Base-by-base conservation (phyloP, 345 rosid genomes). In the Gossypium sturtianum region DNA sequence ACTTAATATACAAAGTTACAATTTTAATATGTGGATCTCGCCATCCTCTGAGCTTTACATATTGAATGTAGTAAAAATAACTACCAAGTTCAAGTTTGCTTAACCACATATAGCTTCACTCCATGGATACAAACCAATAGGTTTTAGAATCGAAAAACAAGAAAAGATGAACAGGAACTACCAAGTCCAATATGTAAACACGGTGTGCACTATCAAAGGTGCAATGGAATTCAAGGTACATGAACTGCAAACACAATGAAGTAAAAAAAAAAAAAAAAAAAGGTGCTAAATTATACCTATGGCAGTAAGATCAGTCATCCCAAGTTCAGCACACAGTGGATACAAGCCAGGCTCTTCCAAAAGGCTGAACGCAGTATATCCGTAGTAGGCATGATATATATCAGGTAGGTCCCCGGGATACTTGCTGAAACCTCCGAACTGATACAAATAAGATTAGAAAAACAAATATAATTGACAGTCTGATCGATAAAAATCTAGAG, bases 401-500 rank as follows among this genome's bases (percentile, higher is more conserved):
- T 91, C 98, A 0, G 94, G 98, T 25, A 86, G 80, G 56, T 77
- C 84, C 76, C 84, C 76, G 0, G 93, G 96, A 75, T 77, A 88
- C 79, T 95, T 95, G 79, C 96, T 74, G 82, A 93, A 95, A 16
- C 97, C 97, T 70, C 98, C 97, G 74, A 78, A 90, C 97, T 95
- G 84, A 51, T 44, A 51, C 51, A 48, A 68, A 69, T 49, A 17
- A 12, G 44, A 69, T 49, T 76, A 59, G 7, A 63, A 43, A 29
- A 81, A 77, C 23, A 66, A 56, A 22, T 70, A 70, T 12, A 34
- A 78, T 22, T 17, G 53, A 69, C 23, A 8, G 29, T 45, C 54
- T 22, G 25, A 17, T 23, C 16, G 23, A 64, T 41, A 16, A 69
- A 65, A 66, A 68, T 20, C 44, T 62, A 23, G 52, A 72, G n/a